Evolutionary conservation across 1,284 basidiomycete genomes (phyloP), one percentile per base, ranked within the genome.

Genomic region (Tausonia pullulans): DNA sequence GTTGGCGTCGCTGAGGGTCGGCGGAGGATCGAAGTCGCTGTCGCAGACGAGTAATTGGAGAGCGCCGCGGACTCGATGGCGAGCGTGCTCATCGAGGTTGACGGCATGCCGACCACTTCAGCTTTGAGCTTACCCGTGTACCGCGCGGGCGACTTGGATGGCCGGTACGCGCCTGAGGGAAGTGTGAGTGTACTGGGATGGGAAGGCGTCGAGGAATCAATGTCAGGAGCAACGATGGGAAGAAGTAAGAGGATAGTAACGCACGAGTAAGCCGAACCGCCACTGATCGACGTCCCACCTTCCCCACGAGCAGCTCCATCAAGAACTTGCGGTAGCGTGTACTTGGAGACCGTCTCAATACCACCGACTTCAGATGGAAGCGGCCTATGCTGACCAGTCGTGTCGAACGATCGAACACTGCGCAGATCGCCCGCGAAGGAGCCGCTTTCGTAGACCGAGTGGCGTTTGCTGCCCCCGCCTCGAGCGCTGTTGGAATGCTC

Each of bases 231-330:
- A 52, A n/a, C 11, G 8, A 13, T 39, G 53, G 45, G 53, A 55
- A 44, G n/a, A 41, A 27, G 11, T 3, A 13, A 43, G 16, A 16
- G 8, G 46, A 48, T 8, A 16, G 16, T 2, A 7, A 62, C 65
- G 14, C 51, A 66, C 65, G 65, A 66, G 43, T 66, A 66, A 4
- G 61, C 65, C 1, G 56, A 49, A 13, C 65, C 65, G 9, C 64
- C 64, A 53, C 64, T 65, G 48, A 65, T 46, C 45, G 60, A 61
- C 39, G 55, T 61, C 43, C 60, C 64, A 45, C 55, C 60, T 16
- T 66, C 49, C 4, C 57, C 57, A 3, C 52, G 14, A 11, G 58
- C 52, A 48, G 16, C 16, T 44, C 50, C 53, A 13, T 61, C 53
- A 61, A 66, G 60, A 2, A 66, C 61, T 40, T 66, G 65, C 11